Evolutionary conservation across 805 yeast species (phyloP).

Genomic region (Nematodospora valgi): DNA sequence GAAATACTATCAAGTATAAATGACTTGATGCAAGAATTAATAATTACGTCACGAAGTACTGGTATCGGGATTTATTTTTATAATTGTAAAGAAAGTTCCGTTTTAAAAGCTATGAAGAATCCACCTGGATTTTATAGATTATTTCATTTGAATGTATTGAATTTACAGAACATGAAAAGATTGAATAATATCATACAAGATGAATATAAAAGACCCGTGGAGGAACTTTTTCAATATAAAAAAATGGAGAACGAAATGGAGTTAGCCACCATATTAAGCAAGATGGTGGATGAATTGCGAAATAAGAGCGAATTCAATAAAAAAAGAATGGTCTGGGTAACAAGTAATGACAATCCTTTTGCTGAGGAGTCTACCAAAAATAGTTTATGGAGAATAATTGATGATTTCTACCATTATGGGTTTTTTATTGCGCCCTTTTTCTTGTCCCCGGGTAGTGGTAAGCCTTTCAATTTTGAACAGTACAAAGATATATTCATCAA

Average conservation of each 20-base stretch:
- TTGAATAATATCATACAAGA: constrained; percentile 52
- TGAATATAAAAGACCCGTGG: constrained; percentile 5
- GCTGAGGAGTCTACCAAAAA: constrained; percentile 39
- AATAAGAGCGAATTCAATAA: constrained; percentile 46
- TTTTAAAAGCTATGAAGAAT: constrained; percentile 23
- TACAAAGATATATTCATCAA: constrained; percentile 59
- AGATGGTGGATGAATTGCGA: constrained; percentile 54
- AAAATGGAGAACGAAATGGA: constrained; percentile 18
- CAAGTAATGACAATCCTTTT: constrained; percentile 71
- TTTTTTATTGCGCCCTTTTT: constrained; percentile 65
- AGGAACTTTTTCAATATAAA: constrained; percentile 6
- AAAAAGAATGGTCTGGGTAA: constrained; percentile 65
- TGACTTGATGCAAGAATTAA: constrained; percentile 62
- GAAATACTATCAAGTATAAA: constrained; percentile 56
- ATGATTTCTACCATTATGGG: constrained; percentile 54
- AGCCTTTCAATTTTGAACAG: constrained; percentile 30
- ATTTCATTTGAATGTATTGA: constrained; percentile 52
- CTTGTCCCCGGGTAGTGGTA: constrained; percentile 15
- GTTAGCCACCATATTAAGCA: constrained; percentile 42
- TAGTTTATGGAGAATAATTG: constrained; percentile 52
- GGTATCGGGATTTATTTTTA: constrained; percentile 73
- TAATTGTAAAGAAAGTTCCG: constrained; percentile 32
- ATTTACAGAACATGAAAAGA: constrained; percentile 53
- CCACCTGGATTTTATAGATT: constrained; percentile 45
- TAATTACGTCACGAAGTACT: constrained; percentile 62